Conservation (phyloP, 306 rosid species). For the Cicer pinnatifidum region DNA sequence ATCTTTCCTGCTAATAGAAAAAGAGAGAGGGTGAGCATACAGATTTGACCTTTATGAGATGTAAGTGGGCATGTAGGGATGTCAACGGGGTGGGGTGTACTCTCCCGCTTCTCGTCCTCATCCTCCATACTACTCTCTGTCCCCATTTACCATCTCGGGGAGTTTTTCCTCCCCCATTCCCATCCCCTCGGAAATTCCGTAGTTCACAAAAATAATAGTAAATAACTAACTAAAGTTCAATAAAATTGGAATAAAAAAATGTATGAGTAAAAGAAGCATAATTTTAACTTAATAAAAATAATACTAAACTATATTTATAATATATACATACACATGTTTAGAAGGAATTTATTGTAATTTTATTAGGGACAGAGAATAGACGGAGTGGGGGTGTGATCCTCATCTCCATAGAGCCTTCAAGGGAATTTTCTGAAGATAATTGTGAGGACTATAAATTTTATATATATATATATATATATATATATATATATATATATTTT, state of each 20-base stretch:
- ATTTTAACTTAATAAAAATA: not conserved
- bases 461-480: no score
- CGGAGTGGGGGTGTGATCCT: not conserved
- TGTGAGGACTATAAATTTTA: no score
- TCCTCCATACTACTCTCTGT: not conserved
- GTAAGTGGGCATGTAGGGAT: not conserved
- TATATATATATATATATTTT: not conserved
- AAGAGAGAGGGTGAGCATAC: constrained; percentile 20
- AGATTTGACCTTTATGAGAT: constrained; percentile 13
- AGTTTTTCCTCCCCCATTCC: not conserved
- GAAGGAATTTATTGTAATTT: not conserved
- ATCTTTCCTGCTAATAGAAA: constrained; percentile 16
- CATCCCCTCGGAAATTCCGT: not conserved
- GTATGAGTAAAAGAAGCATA: not conserved
- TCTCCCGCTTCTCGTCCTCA: not conserved
- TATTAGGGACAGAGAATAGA: not conserved
- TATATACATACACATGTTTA: not conserved
- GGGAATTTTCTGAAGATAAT: not conserved
- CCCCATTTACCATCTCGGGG: no score
- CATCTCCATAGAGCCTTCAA: no score
- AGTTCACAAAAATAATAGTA: not conserved
- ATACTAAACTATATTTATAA: not conserved
- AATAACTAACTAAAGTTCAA: not conserved
- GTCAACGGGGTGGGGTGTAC: not conserved
- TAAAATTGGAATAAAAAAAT: not conserved